A percentile compares a stretch with the other conserved stretches of the same genome.
Evolutionary conservation across 2,329 filamentous ascomycete genomes (phyloP).

Genomic region (Aspergillus ochraceoroseus): DNA sequence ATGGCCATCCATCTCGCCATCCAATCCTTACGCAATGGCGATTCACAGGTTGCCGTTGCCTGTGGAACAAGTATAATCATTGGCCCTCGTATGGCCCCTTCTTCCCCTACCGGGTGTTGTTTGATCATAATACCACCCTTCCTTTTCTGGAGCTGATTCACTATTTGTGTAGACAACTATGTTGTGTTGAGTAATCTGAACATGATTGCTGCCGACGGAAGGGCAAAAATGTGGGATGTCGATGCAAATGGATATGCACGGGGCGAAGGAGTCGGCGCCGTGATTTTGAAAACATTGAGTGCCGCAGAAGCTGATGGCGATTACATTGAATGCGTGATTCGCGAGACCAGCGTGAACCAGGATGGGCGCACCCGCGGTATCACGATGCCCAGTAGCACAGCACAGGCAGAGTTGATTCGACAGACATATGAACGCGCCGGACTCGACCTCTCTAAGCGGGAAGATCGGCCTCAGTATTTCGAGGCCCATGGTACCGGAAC

Average conservation of each 20-base stretch:
- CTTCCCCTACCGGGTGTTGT: too few species aligned
- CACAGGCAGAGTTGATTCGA: slow-evolving; percentile 4
- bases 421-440: not conserved
- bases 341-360: not conserved
- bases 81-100: too few species aligned
- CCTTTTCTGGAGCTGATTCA: too few species aligned
- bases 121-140: too few species aligned
- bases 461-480: slow-evolving; percentile 1
- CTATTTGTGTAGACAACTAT: slow-evolving; percentile 14
- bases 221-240: slow-evolving; percentile 37
- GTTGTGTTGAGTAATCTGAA: not conserved
- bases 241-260: slow-evolving; percentile 45
- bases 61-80: slow-evolving; percentile 27
- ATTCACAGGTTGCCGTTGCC: slow-evolving; percentile 24
- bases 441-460: too few species aligned
- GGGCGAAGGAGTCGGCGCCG: slow-evolving; percentile 42
- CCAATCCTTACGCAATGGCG: slow-evolving; percentile 24
- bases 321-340: slow-evolving; percentile 5
- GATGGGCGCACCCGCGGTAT: slow-evolving; percentile 7
- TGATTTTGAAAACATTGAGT: slow-evolving; percentile 1
- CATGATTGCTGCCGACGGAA: slow-evolving; percentile 24
- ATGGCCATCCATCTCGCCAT: slow-evolving; percentile 34
- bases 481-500: slow-evolving; percentile 16
- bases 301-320: slow-evolving; percentile 3
- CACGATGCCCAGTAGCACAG: not conserved